These are phyloP conservation scores for Colletotrichum spaethianum DNA, from an alignment of 2,329 filamentous ascomycete species.

Conservation along the genomic window DNA sequence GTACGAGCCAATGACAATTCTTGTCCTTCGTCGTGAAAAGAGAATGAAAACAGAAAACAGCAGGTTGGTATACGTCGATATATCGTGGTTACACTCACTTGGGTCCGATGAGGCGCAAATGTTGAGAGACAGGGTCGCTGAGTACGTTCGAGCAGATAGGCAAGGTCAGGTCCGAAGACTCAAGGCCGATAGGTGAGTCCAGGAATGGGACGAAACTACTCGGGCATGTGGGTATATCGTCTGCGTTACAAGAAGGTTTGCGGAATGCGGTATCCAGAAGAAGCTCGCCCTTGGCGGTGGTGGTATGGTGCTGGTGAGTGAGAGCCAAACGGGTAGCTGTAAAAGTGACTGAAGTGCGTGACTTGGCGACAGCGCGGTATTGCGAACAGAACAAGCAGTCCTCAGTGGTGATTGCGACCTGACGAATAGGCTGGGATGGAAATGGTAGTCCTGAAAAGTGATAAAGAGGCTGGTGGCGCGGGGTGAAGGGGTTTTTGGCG, in stretches of 20 bases:
- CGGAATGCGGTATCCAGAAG: constrained; percentile 12
- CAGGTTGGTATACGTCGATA: constrained; percentile 10
- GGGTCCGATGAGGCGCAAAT: constrained; percentile 25
- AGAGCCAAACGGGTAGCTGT: constrained; percentile 2
- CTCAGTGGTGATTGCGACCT: constrained; percentile 5
- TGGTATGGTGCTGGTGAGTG: background rate
- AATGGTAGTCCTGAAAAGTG: constrained; percentile 24
- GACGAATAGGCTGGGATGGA: constrained; percentile 13
- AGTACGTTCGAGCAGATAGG: constrained; percentile 19
- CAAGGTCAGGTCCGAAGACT: constrained; percentile 23
- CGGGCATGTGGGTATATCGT: constrained; percentile 19
- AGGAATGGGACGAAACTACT: constrained; percentile 24
- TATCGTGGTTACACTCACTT: constrained; percentile 35
- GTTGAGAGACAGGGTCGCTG: constrained; percentile 27
- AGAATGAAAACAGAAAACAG: background rate
- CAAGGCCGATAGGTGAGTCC: constrained; percentile 10
- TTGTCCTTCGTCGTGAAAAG: background rate
- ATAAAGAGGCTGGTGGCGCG: constrained; percentile 33
- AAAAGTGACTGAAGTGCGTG: background rate
- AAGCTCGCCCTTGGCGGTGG: constrained; percentile 14
- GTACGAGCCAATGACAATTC: background rate
- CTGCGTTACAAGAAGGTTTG: constrained; percentile 15
- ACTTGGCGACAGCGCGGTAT: constrained; percentile 4
- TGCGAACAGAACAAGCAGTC: constrained; percentile 1
- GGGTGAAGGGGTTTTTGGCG: constrained; percentile 34